A percentile compares a stretch with the other conserved stretches of the same genome.
Evolutionary conservation across 768 basidiomycete genomes (phyloP).

Genomic region (Suillus discolor): DNA sequence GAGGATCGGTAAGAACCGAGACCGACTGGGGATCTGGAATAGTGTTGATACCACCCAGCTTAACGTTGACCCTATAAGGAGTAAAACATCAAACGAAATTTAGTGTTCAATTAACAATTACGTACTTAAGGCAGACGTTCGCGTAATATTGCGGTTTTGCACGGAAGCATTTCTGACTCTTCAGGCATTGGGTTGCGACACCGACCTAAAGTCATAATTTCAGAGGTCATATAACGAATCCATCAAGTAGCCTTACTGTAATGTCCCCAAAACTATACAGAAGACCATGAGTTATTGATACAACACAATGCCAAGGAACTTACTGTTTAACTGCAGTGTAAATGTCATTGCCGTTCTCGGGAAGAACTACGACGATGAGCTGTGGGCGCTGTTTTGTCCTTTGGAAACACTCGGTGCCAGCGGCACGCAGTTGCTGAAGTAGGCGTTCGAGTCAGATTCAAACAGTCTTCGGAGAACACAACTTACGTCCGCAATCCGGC

Average conservation of each 20-base stretch:
- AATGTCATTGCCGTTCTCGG: slow-evolving; percentile 74
- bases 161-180: slow-evolving; percentile 60
- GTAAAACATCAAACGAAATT: slow-evolving; percentile 1
- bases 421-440: slow-evolving; percentile 48
- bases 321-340: slow-evolving; percentile 82
- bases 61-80: slow-evolving; percentile 70
- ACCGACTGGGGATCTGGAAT: slow-evolving; percentile 73
- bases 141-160: slow-evolving; percentile 81
- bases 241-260: slow-evolving; percentile 36
- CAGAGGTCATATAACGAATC: not conserved
- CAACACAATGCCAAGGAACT: slow-evolving; percentile 27
- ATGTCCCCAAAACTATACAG: slow-evolving; percentile 71
- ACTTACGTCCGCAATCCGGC: slow-evolving; percentile 48
- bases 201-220: slow-evolving; percentile 48
- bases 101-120: slow-evolving; percentile 8
- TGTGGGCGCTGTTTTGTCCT: slow-evolving; percentile 47
- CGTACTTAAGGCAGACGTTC: slow-evolving; percentile 79
- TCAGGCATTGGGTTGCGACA: slow-evolving; percentile 80
- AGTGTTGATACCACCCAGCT: slow-evolving; percentile 82
- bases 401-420: slow-evolving; percentile 48
- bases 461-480: not conserved
- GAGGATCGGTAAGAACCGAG: slow-evolving; percentile 63
- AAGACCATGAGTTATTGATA: slow-evolving; percentile 12
- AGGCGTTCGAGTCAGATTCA: not conserved
- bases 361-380: slow-evolving; percentile 69